Conservation (phyloP, 768 basidiomycete species). For the Lactarius tabidus region DNA sequence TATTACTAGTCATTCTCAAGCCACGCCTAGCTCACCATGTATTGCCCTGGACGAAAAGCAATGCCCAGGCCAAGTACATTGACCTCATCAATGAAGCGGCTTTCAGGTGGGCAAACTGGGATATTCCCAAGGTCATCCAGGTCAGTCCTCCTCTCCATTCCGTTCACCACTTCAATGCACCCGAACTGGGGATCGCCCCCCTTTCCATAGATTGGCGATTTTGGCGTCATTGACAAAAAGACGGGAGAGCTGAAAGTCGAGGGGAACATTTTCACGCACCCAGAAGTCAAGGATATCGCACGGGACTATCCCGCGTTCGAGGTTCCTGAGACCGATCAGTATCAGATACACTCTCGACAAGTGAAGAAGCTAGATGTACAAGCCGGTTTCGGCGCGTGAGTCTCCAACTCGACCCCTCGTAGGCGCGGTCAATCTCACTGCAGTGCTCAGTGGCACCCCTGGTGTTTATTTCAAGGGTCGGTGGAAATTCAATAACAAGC, state of each 20-base stretch:
- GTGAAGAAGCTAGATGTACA: neutral
- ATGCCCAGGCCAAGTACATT: conserved; percentile 15
- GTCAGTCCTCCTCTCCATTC: neutral
- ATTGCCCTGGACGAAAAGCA: neutral
- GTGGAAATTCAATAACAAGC: conserved; percentile 16
- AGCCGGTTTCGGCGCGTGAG: neutral
- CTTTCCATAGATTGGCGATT: conserved; percentile 11
- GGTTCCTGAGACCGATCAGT: neutral
- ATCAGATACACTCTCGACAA: conserved; percentile 12
- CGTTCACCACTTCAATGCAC: too few species aligned
- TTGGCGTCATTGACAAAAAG: conserved; percentile 8
- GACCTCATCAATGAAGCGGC: conserved; percentile 7
- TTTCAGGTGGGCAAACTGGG: conserved; percentile 16
- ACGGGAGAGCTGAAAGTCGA: conserved; percentile 8
- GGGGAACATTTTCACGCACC: conserved; percentile 16
- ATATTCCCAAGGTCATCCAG: neutral
- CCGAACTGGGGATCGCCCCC: neutral
- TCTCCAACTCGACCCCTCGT: neutral
- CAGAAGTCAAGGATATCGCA: neutral
- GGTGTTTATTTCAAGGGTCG: neutral
- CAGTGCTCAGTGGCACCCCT: neutral
- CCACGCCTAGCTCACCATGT: too few species aligned
- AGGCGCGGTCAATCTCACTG: neutral
- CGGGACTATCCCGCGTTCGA: neutral
- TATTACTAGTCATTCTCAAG: too few species aligned